Percentiles rank a stretch among this genome's conserved stretches.
phyloP scores from a whole-genome alignment of 495 filamentous ascomycete species.

The Usnea hakonensis region DNA sequence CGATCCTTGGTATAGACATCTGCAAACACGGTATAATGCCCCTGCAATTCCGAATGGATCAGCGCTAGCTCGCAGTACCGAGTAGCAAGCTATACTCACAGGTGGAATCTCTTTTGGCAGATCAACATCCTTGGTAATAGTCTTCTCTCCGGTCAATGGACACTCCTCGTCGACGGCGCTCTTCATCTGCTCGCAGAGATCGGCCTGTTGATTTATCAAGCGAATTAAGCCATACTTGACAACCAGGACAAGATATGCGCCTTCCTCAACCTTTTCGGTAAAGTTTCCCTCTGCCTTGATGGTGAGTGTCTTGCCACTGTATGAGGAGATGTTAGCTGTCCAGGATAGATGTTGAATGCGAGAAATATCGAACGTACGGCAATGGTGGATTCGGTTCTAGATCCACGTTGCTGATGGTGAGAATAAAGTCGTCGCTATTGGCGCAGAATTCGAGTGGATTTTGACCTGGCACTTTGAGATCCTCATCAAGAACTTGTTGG shows the following conservation, averaged over 20 bases:
- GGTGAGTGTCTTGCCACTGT: constrained; percentile 67
- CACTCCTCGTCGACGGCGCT: constrained; percentile 78
- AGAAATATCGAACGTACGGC: constrained; percentile 53
- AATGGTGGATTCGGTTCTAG: constrained; percentile 78
- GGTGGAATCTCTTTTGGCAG: constrained; percentile 84
- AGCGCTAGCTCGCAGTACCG: neutral
- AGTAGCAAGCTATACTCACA: constrained; percentile 44
- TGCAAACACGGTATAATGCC: constrained; percentile 79
- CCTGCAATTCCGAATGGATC: constrained; percentile 43
- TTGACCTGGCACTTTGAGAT: constrained; percentile 56
- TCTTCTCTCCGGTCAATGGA: constrained; percentile 68
- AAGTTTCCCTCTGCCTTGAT: constrained; percentile 74
- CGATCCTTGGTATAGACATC: constrained; percentile 68
- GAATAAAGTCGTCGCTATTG: constrained; percentile 49
- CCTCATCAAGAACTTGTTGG: constrained; percentile 29
- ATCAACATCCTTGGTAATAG: constrained; percentile 70
- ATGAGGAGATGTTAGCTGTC: constrained; percentile 3
- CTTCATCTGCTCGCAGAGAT: constrained; percentile 79
- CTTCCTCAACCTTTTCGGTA: constrained; percentile 57
- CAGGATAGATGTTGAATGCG: neutral
- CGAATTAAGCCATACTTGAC: constrained; percentile 95
- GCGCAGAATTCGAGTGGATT: constrained; percentile 70
- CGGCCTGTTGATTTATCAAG: constrained; percentile 65
- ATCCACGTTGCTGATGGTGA: constrained; percentile 72
- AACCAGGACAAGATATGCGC: constrained; percentile 67